Conservation (phyloP, 2,329 filamentous ascomycete genomes). For the Cytospora schulzeri region DNA sequence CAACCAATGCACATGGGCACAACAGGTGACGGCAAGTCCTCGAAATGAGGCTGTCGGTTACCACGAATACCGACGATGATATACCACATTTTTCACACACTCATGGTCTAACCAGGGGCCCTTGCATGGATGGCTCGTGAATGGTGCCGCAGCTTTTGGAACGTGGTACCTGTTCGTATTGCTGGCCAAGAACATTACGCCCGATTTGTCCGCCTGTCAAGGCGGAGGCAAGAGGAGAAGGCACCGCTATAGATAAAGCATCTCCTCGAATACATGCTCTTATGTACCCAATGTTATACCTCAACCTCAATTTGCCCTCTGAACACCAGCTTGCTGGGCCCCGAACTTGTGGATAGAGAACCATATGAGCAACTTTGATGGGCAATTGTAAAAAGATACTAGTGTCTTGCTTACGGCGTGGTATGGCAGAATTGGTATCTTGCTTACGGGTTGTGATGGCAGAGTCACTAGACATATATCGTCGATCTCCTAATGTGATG, state of each 20-base stretch:
- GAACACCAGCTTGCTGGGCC: not conserved
- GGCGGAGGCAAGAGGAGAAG: not conserved
- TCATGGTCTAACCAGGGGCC: not conserved
- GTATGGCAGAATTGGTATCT: not conserved
- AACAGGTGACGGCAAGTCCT: not conserved
- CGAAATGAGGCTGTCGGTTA: not conserved
- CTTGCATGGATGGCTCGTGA: not conserved
- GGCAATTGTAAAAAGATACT: not conserved
- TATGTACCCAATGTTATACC: not conserved
- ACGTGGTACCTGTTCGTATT: not conserved
- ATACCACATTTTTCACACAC: not conserved
- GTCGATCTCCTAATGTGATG: not conserved
- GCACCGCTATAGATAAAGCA: not conserved
- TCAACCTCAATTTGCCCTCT: not conserved
- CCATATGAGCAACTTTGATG: not conserved
- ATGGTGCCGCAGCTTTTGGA: not conserved
- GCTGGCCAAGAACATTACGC: not conserved
- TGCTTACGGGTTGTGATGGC: too few relatives aligned
- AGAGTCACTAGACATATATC: not conserved
- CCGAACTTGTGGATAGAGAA: not conserved
- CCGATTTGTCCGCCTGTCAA: not conserved
- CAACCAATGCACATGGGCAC: not conserved
- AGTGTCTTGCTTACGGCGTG: not conserved
- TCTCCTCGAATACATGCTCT: not conserved
- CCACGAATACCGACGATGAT: not conserved